These are phyloP conservation scores for Paraglomus occultum DNA, from an alignment of 192 early-diverging fungal genomes.

Conservation along the genomic window DNA sequence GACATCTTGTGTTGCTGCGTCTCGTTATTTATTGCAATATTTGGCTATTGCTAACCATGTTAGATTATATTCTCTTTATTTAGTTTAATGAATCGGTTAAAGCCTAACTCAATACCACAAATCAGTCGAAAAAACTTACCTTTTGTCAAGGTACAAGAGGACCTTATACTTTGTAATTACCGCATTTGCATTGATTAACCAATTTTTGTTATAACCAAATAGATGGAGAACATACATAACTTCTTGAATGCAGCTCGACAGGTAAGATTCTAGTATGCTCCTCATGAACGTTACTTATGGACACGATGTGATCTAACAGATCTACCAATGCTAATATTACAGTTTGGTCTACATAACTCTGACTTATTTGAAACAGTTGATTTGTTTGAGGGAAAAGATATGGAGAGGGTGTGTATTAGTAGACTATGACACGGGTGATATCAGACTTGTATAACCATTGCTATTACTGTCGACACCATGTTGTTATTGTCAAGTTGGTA, in stretches of 20 bases:
- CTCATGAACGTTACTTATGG: neutral
- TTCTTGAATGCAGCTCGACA: constrained; percentile 68
- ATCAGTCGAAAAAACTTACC: constrained; percentile 70
- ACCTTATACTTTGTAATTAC: neutral
- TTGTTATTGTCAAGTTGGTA: constrained; percentile 6
- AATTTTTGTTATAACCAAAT: constrained; percentile 8
- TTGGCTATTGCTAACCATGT: too few relatives aligned
- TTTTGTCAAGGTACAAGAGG: constrained; percentile 61
- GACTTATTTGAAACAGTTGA: constrained; percentile 82
- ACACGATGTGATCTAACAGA: neutral
- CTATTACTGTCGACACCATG: constrained; percentile 8
- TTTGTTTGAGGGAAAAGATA: constrained; percentile 79
- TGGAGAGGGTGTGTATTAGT: constrained; percentile 49
- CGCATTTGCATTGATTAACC: neutral
- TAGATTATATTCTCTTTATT: constrained; percentile 1
- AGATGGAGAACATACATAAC: constrained; percentile 85
- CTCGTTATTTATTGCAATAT: too few relatives aligned
- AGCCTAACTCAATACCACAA: constrained; percentile 68
- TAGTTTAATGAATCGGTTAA: constrained; percentile 73
- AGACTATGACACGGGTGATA: neutral
- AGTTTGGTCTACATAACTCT: constrained; percentile 69
- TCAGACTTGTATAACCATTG: neutral
- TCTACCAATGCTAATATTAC: neutral
- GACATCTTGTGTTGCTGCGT: too few relatives aligned
- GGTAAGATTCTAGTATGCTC: constrained; percentile 35